Evolutionary conservation across 192 early-diverging fungal genomes (phyloP), one percentile per base, ranked within the genome.

Genomic region (Gaertneriomyces semiglobifer): DNA sequence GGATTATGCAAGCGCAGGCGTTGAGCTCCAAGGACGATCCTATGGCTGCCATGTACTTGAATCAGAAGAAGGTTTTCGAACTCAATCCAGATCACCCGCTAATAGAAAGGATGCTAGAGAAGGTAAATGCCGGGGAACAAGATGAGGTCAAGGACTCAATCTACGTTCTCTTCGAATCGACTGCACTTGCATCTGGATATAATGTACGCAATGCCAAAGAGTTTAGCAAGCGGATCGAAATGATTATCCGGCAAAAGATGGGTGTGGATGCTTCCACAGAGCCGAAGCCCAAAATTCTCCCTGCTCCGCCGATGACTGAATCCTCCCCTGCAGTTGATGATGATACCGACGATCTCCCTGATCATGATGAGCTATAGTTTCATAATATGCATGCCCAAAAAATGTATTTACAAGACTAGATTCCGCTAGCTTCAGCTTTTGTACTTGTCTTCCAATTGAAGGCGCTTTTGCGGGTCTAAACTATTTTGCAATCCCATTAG

Each of bases 401-500:
- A 18, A 6, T 52, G 50, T 52, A 52, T 20, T 52, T 52, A 52
- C 20, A 52, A 52, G 50, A 52, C 5, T 52, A 18, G n/a, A 52
- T 52, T 18, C 50, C 6, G 20, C 4, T 52, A 4, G 50, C 20
- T 52, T 6, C n/a, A 52, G n/a, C 50, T 52, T 52, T 52, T 38
- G 42, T 79, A 81, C 70, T 81, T 81, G 69, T 97, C 93, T 70
- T 95, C 88, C 69, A 84, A 89, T 68, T 93, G 86, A 9, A 84
- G 65, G 63, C 83, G 80, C 44, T 89, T 85, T 9, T 70, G 82
- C 5, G 92, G 91, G 74, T 98, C 96, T 58, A 98, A 86, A 7
- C 88, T 88, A 72, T 94, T 98, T 58, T 92, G 88, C 63, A 98
- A 62, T 1, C 96, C 94, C 59, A 95, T 81, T 25, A 98, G 78